phyloP scores from a whole-genome alignment of 768 basidiomycete species.

The Suillus discolor region DNA sequence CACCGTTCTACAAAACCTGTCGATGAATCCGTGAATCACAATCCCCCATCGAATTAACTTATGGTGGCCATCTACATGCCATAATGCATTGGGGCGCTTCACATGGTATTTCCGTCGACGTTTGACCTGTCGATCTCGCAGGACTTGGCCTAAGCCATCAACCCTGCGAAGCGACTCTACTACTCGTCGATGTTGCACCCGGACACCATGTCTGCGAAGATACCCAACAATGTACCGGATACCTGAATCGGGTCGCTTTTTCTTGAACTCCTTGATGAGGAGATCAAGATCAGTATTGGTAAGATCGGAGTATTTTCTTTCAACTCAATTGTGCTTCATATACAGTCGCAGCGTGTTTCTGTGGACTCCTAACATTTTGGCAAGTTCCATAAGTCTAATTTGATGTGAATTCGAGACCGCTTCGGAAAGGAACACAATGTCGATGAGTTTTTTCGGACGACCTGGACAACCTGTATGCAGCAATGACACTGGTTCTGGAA shows the following conservation, averaged over 20 bases:
- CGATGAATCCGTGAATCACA: neutral
- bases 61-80: neutral
- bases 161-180: neutral
- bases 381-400: neutral
- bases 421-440: neutral
- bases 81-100: neutral
- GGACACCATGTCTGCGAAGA: neutral
- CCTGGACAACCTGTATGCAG: neutral
- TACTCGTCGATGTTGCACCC: neutral
- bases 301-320: neutral
- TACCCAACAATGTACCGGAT: neutral
- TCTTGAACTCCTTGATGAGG: neutral
- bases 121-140: neutral
- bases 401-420: neutral
- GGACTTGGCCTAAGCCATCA: neutral
- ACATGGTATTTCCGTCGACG: neutral
- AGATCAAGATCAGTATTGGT: neutral
- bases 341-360: neutral
- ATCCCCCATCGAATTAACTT: neutral
- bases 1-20: neutral
- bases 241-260: neutral
- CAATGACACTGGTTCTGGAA: neutral
- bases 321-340: neutral
- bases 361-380: neutral
- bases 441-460: neutral